phyloP scores from a whole-genome alignment of 106 monocot species.

The Dioscorea dumetorum region DNA sequence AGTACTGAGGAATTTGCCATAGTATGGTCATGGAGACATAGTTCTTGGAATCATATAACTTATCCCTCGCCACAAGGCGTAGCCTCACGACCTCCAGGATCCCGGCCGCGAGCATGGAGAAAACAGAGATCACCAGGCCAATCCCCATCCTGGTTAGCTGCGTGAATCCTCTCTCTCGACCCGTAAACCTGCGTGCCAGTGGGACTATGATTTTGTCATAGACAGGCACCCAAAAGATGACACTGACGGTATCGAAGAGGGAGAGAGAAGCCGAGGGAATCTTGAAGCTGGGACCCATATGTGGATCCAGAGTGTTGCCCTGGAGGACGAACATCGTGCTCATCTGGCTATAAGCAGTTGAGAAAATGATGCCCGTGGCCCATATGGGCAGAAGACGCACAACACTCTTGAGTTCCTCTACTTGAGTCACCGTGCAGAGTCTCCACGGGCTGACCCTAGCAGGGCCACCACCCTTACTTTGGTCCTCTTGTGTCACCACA shows the following conservation, averaged over 20 bases:
- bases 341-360: slow-evolving; percentile 72
- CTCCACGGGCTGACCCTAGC: slow-evolving; percentile 37
- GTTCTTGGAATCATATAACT: slow-evolving; percentile 30
- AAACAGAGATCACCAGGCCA: slow-evolving; percentile 66
- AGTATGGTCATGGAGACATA: slow-evolving; percentile 52
- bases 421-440: slow-evolving; percentile 73
- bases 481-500: slow-evolving; percentile 33
- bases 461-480: slow-evolving; percentile 6
- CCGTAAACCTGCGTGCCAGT: slow-evolving; percentile 41
- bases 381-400: slow-evolving; percentile 55
- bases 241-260: slow-evolving; percentile 71
- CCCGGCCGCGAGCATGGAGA: slow-evolving; percentile 65
- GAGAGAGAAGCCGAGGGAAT: slow-evolving; percentile 75
- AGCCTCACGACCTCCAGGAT: slow-evolving; percentile 53
- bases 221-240: slow-evolving; percentile 71
- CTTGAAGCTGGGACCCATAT: slow-evolving; percentile 59
- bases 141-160: slow-evolving; percentile 81
- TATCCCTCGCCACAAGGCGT: slow-evolving; percentile 27
- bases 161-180: slow-evolving; percentile 56
- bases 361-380: slow-evolving; percentile 76
- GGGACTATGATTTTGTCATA: slow-evolving; percentile 69
- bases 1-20: slow-evolving; percentile 71
- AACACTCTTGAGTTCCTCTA: slow-evolving; percentile 65
- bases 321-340: slow-evolving; percentile 83
- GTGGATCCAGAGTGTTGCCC: slow-evolving; percentile 61